A percentile compares a stretch with the other conserved stretches of the same genome.
Conservation (phyloP, 1,284 basidiomycete genomes). For the Mycena sp. region DNA sequence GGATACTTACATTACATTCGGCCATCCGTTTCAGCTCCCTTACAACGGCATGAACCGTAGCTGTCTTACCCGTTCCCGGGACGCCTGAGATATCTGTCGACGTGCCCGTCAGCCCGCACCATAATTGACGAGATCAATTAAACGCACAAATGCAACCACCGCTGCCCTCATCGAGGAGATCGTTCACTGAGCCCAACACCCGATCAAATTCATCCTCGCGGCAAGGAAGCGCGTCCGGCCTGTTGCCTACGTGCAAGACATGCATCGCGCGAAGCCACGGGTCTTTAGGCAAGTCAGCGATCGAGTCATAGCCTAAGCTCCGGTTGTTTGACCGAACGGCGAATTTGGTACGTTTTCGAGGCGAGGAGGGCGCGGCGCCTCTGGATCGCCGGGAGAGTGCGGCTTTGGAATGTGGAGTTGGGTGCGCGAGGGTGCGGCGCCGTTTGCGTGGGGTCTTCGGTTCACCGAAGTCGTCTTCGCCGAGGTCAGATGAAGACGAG, state of each 20-base stretch:
- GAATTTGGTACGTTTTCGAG: constrained; percentile 34
- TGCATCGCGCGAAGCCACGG: constrained; percentile 89
- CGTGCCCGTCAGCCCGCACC: neutral
- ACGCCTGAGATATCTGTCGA: constrained; percentile 92
- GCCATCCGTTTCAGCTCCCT: constrained; percentile 91
- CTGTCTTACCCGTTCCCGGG: constrained; percentile 98
- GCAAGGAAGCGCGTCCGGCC: constrained; percentile 92
- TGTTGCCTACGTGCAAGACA: constrained; percentile 91
- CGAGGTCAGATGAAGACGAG: constrained; percentile 3
- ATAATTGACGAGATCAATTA: constrained; percentile 7
- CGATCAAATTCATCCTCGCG: constrained; percentile 88
- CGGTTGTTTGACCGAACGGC: constrained; percentile 41
- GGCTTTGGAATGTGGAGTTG: constrained; percentile 76
- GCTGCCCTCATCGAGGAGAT: constrained; percentile 90
- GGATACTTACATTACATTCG: constrained; percentile 73
- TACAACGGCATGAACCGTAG: constrained; percentile 94
- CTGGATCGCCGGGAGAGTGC: constrained; percentile 51
- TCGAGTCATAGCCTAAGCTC: constrained; percentile 36
- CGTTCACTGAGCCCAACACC: constrained; percentile 83
- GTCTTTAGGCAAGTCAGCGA: constrained; percentile 67
- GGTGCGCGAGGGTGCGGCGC: constrained; percentile 52
- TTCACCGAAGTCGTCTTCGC: constrained; percentile 28
- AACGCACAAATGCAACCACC: constrained; percentile 94
- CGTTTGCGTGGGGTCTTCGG: constrained; percentile 49
- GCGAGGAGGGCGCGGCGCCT: constrained; percentile 26